phyloP scores from a whole-genome alignment of 108 stramenopile genomes.

The Cyclotella cryptica region DNA sequence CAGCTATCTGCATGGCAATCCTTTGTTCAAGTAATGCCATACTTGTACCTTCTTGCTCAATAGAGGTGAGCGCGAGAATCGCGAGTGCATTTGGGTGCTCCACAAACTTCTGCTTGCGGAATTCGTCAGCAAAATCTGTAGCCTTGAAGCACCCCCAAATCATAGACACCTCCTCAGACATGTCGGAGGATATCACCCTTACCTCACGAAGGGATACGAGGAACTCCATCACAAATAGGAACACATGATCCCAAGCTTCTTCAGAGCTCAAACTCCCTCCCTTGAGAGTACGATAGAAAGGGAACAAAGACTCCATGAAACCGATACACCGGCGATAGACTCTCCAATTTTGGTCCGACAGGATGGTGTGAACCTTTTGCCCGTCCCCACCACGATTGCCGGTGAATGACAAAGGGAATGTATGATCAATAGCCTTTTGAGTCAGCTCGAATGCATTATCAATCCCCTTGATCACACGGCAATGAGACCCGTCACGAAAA shows the following conservation, averaged over 20 bases:
- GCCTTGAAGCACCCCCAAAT: conserved; percentile 18
- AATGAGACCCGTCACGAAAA: neutral
- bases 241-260: too few species aligned
- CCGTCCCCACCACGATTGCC: neutral
- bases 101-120: too few species aligned
- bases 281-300: conserved; percentile 3
- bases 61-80: neutral
- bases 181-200: neutral
- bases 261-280: too few species aligned
- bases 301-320: neutral
- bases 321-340: neutral
- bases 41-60: conserved; percentile 11
- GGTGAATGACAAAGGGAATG: neutral
- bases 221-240: neutral
- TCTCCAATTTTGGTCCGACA: neutral
- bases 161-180: neutral
- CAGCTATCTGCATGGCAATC: neutral
- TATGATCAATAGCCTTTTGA: conserved; percentile 2
- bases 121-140: too few species aligned
- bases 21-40: neutral
- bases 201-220: too few species aligned
- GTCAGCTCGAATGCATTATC: too few species aligned
- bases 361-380: neutral
- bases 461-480: too few species aligned
- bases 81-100: conserved; percentile 9